Conservation (phyloP, 2,329 filamentous ascomycete species). For the Alternaria sp. region DNA sequence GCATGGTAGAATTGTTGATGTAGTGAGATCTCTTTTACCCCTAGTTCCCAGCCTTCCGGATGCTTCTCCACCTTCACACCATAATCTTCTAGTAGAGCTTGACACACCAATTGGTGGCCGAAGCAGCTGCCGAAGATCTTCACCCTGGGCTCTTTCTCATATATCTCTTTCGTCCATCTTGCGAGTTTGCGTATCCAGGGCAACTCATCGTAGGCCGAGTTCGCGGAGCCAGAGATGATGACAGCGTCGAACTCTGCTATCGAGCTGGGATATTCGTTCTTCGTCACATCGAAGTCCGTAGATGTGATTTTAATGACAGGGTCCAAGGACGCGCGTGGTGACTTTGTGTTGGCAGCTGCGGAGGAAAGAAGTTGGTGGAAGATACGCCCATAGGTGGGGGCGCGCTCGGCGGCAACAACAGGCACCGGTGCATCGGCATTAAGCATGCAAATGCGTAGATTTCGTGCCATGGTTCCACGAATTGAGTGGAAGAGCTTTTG, state of each 20-base stretch:
- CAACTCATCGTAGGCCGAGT: constrained; percentile 37
- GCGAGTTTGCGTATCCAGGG: constrained; percentile 35
- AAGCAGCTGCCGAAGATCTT: constrained; percentile 55
- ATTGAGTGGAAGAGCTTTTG: not conserved
- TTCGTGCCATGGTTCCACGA: not conserved
- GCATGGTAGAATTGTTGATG: constrained; percentile 17
- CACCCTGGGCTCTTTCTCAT: constrained; percentile 35
- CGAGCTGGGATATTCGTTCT: constrained; percentile 43
- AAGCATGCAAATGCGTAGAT: constrained; percentile 32
- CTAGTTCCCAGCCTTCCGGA: constrained; percentile 36
- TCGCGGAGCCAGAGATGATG: constrained; percentile 49
- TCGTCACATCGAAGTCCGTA: constrained; percentile 46
- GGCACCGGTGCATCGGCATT: constrained; percentile 42
- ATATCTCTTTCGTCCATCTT: constrained; percentile 42
- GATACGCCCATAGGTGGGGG: constrained; percentile 37
- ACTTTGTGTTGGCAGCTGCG: constrained; percentile 15
- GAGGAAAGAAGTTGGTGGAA: constrained; percentile 34
- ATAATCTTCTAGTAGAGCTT: constrained; percentile 43
- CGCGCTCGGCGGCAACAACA: constrained; percentile 21
- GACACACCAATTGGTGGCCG: constrained; percentile 52
- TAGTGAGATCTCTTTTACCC: constrained; percentile 30
- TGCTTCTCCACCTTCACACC: constrained; percentile 37
- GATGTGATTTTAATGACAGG: constrained; percentile 26
- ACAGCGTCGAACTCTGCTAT: constrained; percentile 45
- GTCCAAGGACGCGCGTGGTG: not conserved